Evolutionary conservation across 2,329 filamentous ascomycete species (phyloP), one percentile per base, ranked within the genome.

Genomic region (Aspergillus costaricaensis): DNA sequence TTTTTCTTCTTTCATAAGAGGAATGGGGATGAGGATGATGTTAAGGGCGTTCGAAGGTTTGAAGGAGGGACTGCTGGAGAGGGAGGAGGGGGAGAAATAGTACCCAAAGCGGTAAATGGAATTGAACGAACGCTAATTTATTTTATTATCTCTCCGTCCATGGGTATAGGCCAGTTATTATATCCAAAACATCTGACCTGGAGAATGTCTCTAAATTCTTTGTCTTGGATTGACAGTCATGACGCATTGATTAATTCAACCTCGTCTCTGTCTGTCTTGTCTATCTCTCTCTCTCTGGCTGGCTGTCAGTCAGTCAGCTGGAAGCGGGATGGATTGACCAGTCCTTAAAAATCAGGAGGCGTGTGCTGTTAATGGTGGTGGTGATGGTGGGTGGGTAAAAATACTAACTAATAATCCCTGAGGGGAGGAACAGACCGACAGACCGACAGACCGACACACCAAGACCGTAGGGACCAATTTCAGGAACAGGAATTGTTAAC

Each of bases 401-500:
- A 41, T 9, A 17, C 5, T 32, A 32, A 14, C 4, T 12, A 32
- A 15, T 36, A 36, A 36, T 36, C 32, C 32, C 32, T 36, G 32
- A 36, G 12, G 12, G 32, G 32, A 36, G 32, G 32, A 14, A 36
- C 32, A 36, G 32, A 14, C n/a, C n/a, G n/a, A n/a, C n/a, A n/a
- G n/a, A n/a, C 30, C 30, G 30, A 32, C 30, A 32, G 12, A n/a
- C 27, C 27, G 27, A 30, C 27, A 30, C 9, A 30, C 27, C 27
- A 21, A 19, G 10, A 10, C 8, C 38, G 39, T 23, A 50, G 47
- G 47, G 30, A 50, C 49, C 23, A 50, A 47, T 54, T 59, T 57
- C 58, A 58, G 58, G 60, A 47, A 62, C 57, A 57, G 58, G 55
- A 56, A 58, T 61, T 38, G 49, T 58, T 54, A 30, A 44, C 51